phyloP scores from a whole-genome alignment of 306 rosid species.

The Vigna mungo region DNA sequence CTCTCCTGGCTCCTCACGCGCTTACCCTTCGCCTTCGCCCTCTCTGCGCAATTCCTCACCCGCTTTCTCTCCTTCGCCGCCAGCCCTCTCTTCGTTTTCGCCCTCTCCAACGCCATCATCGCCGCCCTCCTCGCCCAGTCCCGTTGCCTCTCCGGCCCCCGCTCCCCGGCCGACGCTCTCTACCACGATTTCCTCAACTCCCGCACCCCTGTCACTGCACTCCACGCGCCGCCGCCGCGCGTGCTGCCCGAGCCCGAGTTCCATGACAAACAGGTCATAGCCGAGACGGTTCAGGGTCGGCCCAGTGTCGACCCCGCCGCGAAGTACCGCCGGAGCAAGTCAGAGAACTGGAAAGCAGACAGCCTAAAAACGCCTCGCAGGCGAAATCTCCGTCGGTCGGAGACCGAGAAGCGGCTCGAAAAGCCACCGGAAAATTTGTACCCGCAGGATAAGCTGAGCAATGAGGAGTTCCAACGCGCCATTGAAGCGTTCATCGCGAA shows the following conservation, averaged over 20 bases:
- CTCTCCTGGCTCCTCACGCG: slow-evolving; percentile 70
- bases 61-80: slow-evolving; percentile 48
- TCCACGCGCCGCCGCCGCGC: background rate
- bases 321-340: slow-evolving; percentile 54
- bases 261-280: slow-evolving; percentile 71
- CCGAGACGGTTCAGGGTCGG: slow-evolving; percentile 39
- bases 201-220: slow-evolving; percentile 22
- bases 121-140: slow-evolving; percentile 70
- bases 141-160: slow-evolving; percentile 28
- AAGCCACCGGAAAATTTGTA: slow-evolving; percentile 23
- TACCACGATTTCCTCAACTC: slow-evolving; percentile 37
- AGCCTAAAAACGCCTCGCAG: background rate
- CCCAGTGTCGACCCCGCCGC: slow-evolving; percentile 24
- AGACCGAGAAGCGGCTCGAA: slow-evolving; percentile 57
- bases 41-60: slow-evolving; percentile 55
- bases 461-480: slow-evolving; percentile 78
- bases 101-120: slow-evolving; percentile 77
- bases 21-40: slow-evolving; percentile 62
- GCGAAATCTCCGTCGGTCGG: slow-evolving; percentile 61
- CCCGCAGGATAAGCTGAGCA: slow-evolving; percentile 65
- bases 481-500: slow-evolving; percentile 82
- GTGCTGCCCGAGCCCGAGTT: slow-evolving; percentile 40
- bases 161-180: slow-evolving; percentile 40
- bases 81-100: slow-evolving; percentile 78
- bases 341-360: slow-evolving; percentile 57